Evolutionary conservation across 2,329 filamentous ascomycete genomes (phyloP), one percentile per base, ranked within the genome.

Genomic region (Cytospora piceae): DNA sequence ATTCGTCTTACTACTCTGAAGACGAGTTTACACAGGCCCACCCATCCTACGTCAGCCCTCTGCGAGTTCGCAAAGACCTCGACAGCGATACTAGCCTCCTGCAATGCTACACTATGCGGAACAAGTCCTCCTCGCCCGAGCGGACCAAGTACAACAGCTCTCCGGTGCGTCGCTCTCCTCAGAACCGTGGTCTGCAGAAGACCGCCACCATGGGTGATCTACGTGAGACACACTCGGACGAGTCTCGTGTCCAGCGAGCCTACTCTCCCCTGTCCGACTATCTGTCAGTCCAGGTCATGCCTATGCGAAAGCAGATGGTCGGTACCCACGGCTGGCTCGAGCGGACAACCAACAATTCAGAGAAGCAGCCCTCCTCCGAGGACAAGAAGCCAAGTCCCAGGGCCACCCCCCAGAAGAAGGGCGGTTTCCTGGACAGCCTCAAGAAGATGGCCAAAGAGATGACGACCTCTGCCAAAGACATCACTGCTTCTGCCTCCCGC

Each of bases 321-420:
- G 85, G 85, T 3, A 75, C 82, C 3, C 80, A 84, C 57, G 85
- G 85, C 27, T 87, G 85, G 85, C 78, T 87, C 2, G 84, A 86
- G 71, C 78, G 78, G 20, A 81, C 77, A 1, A 72, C 74, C n/a
- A 74, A 71, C 7, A 71, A 73, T 6, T 27, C 67, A 9, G 66
- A 65, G 8, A 72, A 71, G 62, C 71, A 69, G 42, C 61, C 58
- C 8, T 34, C 39, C 7, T 61, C 64, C 29, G 61, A 58, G 9
- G 42, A 51, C 24, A n/a, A 68, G 42, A 58, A 46, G 39, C 37
- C 52, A n/a, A 22, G 34, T n/a, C 39, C 42, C 42, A 57, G 46
- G 49, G 55, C 63, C 31, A 31, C 29, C 46, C 67, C 66, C 17
- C 64, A 66, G 51, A 83, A 80, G 70, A 82, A 77, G 67, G 64